Percentiles rank a stretch among this genome's conserved stretches.
These are phyloP conservation scores for Xylariaceae sp. DNA, from an alignment of 2,329 filamentous ascomycete genomes.

Conservation along the genomic window DNA sequence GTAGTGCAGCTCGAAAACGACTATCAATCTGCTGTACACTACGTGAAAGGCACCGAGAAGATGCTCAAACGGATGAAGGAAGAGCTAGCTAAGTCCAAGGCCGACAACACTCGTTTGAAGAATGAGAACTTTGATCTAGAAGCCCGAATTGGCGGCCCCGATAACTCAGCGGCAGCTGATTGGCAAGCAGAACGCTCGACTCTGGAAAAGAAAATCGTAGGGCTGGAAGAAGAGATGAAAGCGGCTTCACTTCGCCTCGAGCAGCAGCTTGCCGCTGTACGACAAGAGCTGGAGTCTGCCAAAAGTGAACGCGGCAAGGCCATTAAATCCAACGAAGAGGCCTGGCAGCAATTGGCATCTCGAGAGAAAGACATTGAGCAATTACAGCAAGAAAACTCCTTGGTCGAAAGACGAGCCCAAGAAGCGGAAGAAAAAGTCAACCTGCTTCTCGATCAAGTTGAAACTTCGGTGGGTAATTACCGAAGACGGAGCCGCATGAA, in stretches of 20 bases:
- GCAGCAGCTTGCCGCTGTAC: slow-evolving; percentile 62
- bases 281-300: slow-evolving; percentile 62
- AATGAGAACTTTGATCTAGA: slow-evolving; percentile 69
- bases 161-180: slow-evolving; percentile 47
- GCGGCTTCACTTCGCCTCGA: slow-evolving; percentile 66
- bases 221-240: slow-evolving; percentile 65
- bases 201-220: slow-evolving; percentile 65
- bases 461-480: slow-evolving; percentile 90
- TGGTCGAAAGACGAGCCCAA: slow-evolving; percentile 76
- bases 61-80: slow-evolving; percentile 99
- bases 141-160: slow-evolving; percentile 39
- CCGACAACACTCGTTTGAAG: slow-evolving; percentile 77
- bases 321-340: slow-evolving; percentile 45
- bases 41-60: slow-evolving; percentile 97
- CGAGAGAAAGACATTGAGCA: slow-evolving; percentile 69
- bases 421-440: slow-evolving; percentile 94
- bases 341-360: slow-evolving; percentile 56
- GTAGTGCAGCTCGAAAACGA: slow-evolving; percentile 91
- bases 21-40: slow-evolving; percentile 96
- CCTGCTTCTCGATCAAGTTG: slow-evolving; percentile 88
- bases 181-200: slow-evolving; percentile 72
- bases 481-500: slow-evolving; percentile 67
- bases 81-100: slow-evolving; percentile 88
- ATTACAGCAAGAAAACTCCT: slow-evolving; percentile 74
- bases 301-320: slow-evolving; percentile 64